A percentile compares a stretch with the other conserved stretches of the same genome.
Conservation (phyloP, 2,329 filamentous ascomycete species). For the Ophiostoma quercus region DNA sequence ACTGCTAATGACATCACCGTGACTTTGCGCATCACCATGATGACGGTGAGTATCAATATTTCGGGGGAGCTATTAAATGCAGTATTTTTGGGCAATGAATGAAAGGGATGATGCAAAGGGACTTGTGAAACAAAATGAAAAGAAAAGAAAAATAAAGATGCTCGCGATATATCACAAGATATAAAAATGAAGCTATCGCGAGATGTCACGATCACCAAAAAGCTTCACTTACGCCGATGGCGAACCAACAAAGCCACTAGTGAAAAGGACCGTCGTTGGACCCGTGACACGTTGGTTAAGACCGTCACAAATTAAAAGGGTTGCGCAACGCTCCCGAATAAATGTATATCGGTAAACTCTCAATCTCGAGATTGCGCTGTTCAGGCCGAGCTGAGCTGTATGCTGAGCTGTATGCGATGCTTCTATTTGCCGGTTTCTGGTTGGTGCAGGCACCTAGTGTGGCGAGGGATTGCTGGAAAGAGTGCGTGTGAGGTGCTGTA, state of each 20-base stretch:
- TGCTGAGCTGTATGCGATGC: conserved; percentile 8
- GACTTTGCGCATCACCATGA: background rate
- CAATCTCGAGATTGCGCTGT: background rate
- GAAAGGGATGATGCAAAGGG: background rate
- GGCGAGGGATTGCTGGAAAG: background rate
- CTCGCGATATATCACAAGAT: background rate
- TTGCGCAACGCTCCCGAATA: background rate
- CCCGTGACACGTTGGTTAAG: background rate
- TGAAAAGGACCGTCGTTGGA: too few species aligned
- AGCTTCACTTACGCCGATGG: conserved; percentile 12
- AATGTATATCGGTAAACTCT: background rate
- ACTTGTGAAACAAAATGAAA: background rate
- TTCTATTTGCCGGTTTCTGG: conserved; percentile 6
- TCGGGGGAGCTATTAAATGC: background rate
- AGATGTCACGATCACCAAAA: background rate
- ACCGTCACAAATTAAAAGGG: background rate
- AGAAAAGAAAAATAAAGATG: background rate
- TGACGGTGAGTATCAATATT: background rate
- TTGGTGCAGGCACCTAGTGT: background rate
- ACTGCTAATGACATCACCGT: background rate
- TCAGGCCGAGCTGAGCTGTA: background rate
- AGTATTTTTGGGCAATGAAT: background rate
- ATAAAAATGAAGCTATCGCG: background rate
- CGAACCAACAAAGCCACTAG: background rate
- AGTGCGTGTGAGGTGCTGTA: conserved; percentile 1